Base-by-base conservation (phyloP, 345 rosid species). In the Xanthoceras sorbifolium region DNA sequence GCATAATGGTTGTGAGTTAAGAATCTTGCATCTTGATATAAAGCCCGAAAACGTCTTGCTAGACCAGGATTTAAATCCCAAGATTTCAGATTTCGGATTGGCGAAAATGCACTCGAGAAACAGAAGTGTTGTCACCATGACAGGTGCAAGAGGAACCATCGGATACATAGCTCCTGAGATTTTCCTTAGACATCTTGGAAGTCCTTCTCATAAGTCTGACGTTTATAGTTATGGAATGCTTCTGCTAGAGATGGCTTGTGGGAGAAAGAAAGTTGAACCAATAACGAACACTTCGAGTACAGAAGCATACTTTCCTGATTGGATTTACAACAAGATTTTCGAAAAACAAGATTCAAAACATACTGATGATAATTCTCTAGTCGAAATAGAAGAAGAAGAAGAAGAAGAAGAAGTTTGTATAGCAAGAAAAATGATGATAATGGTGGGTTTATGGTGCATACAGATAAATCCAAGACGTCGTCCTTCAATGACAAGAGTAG, bases 381-480 rank as follows among this genome's bases (percentile, higher is more conserved):
- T 46, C 3, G 72, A 75, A 54, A 73, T 57, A 31, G 44, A 69
- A 71, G 80, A 67, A 23, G n/a, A n/a, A n/a, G n/a, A n/a, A n/a
- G n/a, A n/a, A n/a, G n/a, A n/a, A n/a, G 79, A 75, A 28, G 71
- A 71, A 15, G 71, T 40, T 15, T 34, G 23, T 0, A 60, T 71
- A 59, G 60, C 20, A 22, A 82, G 77, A 50, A 82, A 82, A 73
- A 74, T 82, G 62, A 1, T 31, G 62, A 1, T 31, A 9, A 77
- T 82, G 78, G 78, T 82, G 20, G 85, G 85, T 8, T 36, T 85
- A 31, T 82, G 85, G 87, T 74, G 87, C 83, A 82, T 85, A n/a
- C 85, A 85, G 57, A 38, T 77, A 25, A 79, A 82, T 67, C 83
- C 81, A 2, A 79, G 74, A 72, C 78, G 79, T 55, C 83, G 87